Conservation (phyloP, 2,329 filamentous ascomycete genomes). For the Rutstroemia sydowiana region DNA sequence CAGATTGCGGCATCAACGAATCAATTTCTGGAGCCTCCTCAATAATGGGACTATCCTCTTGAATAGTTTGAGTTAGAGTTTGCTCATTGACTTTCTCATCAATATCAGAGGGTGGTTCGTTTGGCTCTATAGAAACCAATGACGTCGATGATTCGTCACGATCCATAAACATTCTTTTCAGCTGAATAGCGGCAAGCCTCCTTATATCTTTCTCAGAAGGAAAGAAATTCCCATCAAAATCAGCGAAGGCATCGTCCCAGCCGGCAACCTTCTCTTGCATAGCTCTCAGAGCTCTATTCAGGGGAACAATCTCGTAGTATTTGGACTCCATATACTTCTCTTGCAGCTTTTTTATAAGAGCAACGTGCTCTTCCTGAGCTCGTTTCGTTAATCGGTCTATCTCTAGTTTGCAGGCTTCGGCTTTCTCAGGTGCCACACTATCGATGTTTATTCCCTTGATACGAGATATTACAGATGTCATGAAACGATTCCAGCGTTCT, state of each 20-base stretch:
- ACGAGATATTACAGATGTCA: conserved; percentile 74
- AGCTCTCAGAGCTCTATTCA: conserved; percentile 80
- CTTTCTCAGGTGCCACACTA: conserved; percentile 80
- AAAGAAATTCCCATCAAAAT: conserved; percentile 90
- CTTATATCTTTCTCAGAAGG: conserved; percentile 93
- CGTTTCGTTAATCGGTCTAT: conserved; percentile 72
- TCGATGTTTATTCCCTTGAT: conserved; percentile 86
- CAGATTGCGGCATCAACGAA: conserved; percentile 57
- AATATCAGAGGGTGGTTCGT: conserved; percentile 44
- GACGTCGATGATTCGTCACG: conserved; percentile 71
- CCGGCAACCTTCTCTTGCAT: conserved; percentile 90
- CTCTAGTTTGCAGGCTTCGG: conserved; percentile 72
- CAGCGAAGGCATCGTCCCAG: conserved; percentile 85
- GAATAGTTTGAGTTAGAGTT: conserved; percentile 17
- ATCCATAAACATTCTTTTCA: conserved; percentile 92
- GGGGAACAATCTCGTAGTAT: conserved; percentile 93
- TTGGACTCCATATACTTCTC: conserved; percentile 87
- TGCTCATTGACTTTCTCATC: conserved; percentile 35
- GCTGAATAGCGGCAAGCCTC: conserved; percentile 80
- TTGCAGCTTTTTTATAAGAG: conserved; percentile 70
- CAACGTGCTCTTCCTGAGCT: conserved; percentile 74
- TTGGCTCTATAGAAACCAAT: conserved; percentile 59
- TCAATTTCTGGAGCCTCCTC: conserved; percentile 59
- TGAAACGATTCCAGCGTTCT: conserved; percentile 77
- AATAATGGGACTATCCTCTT: conserved; percentile 49